These are phyloP conservation scores for Fusarium pseudoanthophilum DNA, from an alignment of 2,329 filamentous ascomycete species.

Conservation along the genomic window DNA sequence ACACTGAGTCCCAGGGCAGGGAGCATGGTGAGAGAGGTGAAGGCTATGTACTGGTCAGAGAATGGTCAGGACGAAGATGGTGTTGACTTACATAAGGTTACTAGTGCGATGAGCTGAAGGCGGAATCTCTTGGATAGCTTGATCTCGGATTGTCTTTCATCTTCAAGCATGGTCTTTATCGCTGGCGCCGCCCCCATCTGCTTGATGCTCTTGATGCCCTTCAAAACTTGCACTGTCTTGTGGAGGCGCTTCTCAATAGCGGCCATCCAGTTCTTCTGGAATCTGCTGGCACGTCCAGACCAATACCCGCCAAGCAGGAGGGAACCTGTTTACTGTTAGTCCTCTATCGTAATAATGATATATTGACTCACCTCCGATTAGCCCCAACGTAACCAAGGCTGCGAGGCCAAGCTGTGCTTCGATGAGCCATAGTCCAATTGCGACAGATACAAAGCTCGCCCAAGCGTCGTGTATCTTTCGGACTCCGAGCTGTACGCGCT, in stretches of 20 bases:
- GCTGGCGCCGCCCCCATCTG: not conserved
- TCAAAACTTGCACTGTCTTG: not conserved
- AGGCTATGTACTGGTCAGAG: not conserved
- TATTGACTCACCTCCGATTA: not conserved
- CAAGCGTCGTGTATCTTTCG: not conserved
- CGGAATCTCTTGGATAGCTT: not conserved
- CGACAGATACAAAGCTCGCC: not conserved
- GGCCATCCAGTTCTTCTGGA: not conserved
- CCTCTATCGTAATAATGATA: not conserved
- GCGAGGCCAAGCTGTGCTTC: not conserved
- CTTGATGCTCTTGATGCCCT: not conserved
- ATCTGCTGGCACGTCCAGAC: not conserved
- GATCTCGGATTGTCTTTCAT: not conserved
- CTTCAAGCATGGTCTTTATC: not conserved
- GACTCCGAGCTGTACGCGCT: not conserved
- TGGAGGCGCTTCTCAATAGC: not conserved
- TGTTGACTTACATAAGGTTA: not conserved
- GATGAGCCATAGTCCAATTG: not conserved
- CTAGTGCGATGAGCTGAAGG: not conserved
- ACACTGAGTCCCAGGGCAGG: not conserved
- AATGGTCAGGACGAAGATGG: no score
- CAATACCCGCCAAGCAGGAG: fast-evolving
- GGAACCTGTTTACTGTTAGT: not conserved
- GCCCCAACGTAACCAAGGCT: fast-evolving
- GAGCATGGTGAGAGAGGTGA: not conserved